Evolutionary conservation across 1,284 basidiomycete genomes (phyloP).

Genomic region (Rhodotorula sp.): DNA sequence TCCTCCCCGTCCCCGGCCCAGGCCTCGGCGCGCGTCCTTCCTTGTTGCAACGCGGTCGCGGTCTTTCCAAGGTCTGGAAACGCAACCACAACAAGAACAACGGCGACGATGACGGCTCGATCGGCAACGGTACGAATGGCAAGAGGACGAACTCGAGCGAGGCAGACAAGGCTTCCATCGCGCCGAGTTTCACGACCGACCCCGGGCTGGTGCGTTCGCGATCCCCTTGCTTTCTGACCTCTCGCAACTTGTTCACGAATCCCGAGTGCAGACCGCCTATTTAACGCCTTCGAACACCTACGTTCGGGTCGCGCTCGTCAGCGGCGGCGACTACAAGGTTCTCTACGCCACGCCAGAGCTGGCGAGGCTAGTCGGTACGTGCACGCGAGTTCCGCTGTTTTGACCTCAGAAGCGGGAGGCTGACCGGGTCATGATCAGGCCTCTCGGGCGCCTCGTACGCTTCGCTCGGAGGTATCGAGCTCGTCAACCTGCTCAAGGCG

Average conservation of each 20-base stretch:
- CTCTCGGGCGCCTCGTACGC: constrained; percentile 45
- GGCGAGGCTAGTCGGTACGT: constrained; percentile 8
- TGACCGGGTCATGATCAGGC: not conserved
- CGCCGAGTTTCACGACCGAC: not conserved
- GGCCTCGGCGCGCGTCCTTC: not conserved
- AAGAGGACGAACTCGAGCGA: not conserved
- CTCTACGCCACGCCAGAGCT: constrained; percentile 15
- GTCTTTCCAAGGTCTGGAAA: not conserved
- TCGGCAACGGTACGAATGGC: not conserved
- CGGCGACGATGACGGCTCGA: not conserved
- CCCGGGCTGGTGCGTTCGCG: not conserved
- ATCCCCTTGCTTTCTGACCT: not conserved
- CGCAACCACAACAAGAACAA: not conserved
- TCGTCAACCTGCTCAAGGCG: constrained; percentile 65
- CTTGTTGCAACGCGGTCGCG: not conserved
- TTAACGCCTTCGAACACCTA: constrained; percentile 19
- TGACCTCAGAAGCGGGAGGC: too few relatives aligned
- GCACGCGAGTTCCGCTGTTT: too few relatives aligned
- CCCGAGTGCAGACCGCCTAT: too few relatives aligned
- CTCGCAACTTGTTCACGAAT: too few relatives aligned
- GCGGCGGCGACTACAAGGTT: not conserved
- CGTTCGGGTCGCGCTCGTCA: constrained; percentile 14
- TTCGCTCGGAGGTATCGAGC: constrained; percentile 73
- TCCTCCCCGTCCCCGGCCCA: not conserved
- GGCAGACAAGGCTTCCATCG: not conserved